Percentiles rank a stretch among this genome's conserved stretches.
phyloP scores from a whole-genome alignment of 148 eudicot genomes.

The Chenopodium berlandieri region DNA sequence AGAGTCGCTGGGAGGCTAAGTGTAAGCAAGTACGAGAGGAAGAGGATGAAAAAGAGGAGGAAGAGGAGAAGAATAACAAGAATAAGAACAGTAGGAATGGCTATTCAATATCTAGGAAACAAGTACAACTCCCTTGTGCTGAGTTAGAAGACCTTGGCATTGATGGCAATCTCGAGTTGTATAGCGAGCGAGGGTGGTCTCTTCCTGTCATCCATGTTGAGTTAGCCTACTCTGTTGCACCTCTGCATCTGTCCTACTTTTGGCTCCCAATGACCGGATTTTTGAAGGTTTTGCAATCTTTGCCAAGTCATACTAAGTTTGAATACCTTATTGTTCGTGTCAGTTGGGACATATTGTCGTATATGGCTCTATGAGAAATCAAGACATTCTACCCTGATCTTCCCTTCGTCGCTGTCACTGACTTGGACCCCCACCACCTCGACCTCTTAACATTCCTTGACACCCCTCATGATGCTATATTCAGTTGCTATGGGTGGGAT shows the following conservation, averaged over 20 bases:
- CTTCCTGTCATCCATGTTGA: not conserved
- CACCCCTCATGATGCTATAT: not conserved
- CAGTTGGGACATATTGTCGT: not conserved
- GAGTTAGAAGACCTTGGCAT: too few species aligned
- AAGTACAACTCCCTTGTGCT: too few species aligned
- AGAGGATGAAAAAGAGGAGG: too few species aligned
- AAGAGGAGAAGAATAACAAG: too few species aligned
- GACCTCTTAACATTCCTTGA: not conserved
- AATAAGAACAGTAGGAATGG: too few species aligned
- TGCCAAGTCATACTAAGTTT: not conserved
- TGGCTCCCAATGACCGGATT: not conserved
- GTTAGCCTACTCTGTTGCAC: not conserved
- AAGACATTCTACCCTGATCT: not conserved
- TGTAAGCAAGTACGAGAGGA: too few species aligned
- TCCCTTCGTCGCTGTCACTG: not conserved
- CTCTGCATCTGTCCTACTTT: not conserved
- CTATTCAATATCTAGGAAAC: too few species aligned
- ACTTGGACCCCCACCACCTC: conserved; percentile 1
- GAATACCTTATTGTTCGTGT: conserved; percentile 1
- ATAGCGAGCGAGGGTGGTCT: not conserved
- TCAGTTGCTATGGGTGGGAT: not conserved
- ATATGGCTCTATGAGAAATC: not conserved
- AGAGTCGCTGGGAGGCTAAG: too few species aligned
- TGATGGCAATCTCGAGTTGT: too few species aligned
- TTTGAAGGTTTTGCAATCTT: not conserved